These are phyloP conservation scores for Ceratocystis alfenasii DNA, from an alignment of 2,329 filamentous ascomycete genomes.

Conservation along the genomic window DNA sequence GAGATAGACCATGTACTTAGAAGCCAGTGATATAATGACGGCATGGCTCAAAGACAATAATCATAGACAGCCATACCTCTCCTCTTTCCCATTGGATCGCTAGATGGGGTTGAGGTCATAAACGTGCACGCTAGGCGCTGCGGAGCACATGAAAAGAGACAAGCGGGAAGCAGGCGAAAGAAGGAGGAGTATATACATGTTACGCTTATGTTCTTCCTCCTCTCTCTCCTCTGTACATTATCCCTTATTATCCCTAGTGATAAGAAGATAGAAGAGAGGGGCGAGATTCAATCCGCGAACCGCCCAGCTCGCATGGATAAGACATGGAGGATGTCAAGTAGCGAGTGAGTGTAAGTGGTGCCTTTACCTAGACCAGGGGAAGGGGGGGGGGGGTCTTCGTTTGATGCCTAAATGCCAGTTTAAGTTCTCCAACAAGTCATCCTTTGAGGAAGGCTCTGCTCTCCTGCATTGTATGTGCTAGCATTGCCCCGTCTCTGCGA, in stretches of 20 bases:
- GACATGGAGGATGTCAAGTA: neutral
- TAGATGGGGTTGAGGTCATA: neutral
- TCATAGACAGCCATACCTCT: neutral
- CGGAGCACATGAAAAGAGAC: no score
- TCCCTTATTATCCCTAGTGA: constrained; percentile 1
- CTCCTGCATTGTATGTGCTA: neutral
- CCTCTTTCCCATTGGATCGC: neutral
- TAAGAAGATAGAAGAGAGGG: no score
- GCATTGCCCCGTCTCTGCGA: neutral
- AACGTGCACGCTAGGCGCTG: no score
- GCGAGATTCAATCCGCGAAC: neutral
- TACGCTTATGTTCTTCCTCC: no score
- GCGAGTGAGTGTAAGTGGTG: neutral
- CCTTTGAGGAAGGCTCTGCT: neutral
- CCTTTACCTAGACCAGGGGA: neutral
- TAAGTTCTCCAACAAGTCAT: neutral
- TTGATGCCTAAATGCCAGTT: neutral
- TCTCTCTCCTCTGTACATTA: neutral
- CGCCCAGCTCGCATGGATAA: neutral
- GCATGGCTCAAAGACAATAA: neutral
- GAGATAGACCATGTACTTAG: neutral
- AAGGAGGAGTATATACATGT: no score
- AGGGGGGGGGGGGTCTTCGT: neutral
- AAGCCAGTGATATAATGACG: neutral
- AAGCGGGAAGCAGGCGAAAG: no score